Evolutionary conservation across 805 yeast genomes (phyloP).

Genomic region (Pichia scutulata): DNA sequence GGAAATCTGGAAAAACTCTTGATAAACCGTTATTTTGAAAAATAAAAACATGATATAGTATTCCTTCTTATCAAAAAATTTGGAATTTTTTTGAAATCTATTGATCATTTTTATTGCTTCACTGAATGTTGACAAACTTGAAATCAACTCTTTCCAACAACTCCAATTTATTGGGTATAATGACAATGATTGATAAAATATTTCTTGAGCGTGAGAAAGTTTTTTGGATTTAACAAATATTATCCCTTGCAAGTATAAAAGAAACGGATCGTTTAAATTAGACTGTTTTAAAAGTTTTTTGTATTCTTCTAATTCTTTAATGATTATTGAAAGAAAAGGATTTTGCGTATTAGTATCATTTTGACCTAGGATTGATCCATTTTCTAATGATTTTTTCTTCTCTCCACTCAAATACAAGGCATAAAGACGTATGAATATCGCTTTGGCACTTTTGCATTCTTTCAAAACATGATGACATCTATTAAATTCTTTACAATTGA

Average conservation of each 20-base stretch:
- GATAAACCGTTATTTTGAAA: constrained; percentile 60
- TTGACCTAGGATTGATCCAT: constrained; percentile 55
- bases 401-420: constrained; percentile 72
- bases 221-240: constrained; percentile 57
- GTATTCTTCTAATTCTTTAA: constrained; percentile 37
- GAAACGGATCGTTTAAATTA: constrained; percentile 41
- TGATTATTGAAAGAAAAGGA: constrained; percentile 24
- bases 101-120: constrained; percentile 42
- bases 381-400: constrained; percentile 59
- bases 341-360: constrained; percentile 29
- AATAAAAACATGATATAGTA: constrained; percentile 32
- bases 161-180: constrained; percentile 87
- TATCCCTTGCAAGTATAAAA: constrained; percentile 67
- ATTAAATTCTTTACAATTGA: constrained; percentile 79
- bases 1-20: constrained; percentile 71
- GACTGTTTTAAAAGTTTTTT: constrained; percentile 8
- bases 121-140: constrained; percentile 52
- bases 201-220: constrained; percentile 49
- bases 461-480: constrained; percentile 58
- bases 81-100: constrained; percentile 31
- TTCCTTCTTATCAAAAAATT: constrained; percentile 23
- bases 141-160: constrained; percentile 76
- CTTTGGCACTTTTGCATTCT: constrained; percentile 42
- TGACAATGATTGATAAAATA: constrained; percentile 52
- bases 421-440: constrained; percentile 59